phyloP scores from a whole-genome alignment of 495 filamentous ascomycete species.

The Xylaria sp. region DNA sequence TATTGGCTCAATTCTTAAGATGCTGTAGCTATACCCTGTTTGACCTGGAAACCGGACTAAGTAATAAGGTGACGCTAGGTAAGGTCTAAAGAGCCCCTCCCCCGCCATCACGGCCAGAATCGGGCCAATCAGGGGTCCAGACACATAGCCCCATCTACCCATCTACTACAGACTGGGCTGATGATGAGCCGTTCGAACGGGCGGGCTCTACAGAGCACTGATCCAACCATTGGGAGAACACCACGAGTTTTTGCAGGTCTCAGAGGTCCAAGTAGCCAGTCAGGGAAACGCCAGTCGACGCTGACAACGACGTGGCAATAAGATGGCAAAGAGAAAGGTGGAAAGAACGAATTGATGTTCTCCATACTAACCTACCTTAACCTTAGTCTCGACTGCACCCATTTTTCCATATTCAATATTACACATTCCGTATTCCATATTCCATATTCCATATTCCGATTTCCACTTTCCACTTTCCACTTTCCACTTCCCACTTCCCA shows the following conservation, averaged over 20 bases:
- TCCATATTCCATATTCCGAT: no score
- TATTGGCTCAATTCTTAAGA: neutral
- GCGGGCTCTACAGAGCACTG: neutral
- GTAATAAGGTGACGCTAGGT: neutral
- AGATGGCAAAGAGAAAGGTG: conserved; percentile 6
- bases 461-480: neutral
- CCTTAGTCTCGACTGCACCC: no score
- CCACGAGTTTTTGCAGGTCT: conserved; percentile 38
- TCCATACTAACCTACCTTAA: no score
- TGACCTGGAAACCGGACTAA: neutral
- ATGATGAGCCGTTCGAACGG: conserved; percentile 1
- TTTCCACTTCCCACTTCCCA: neutral
- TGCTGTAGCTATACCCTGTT: neutral
- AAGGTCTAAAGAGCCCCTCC: conserved; percentile 4
- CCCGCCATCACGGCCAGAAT: conserved; percentile 6
- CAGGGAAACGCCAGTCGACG: conserved; percentile 2
- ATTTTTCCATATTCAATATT: no score
- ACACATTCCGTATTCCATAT: no score
- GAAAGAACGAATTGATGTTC: conserved; percentile 8
- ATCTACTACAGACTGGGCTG: conserved; percentile 4
- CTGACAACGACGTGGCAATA: conserved; percentile 9
- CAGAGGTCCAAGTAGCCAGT: conserved; percentile 16
- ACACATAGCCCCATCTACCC: neutral
- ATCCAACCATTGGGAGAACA: conserved; percentile 38
- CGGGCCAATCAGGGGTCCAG: neutral